Evolutionary conservation across 257 asterid genomes (phyloP).

Genomic region (Fraxinus cuspidata): DNA sequence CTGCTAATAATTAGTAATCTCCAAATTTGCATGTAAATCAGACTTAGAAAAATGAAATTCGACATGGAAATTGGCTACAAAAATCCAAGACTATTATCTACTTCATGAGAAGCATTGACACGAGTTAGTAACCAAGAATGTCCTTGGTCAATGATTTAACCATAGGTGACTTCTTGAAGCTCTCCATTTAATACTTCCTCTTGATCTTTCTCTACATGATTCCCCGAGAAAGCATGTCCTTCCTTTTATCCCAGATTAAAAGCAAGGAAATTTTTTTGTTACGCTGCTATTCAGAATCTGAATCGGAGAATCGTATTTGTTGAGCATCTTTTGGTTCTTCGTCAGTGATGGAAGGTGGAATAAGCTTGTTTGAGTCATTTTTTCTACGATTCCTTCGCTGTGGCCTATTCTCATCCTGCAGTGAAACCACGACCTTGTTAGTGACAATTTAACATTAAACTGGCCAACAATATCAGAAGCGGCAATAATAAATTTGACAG

Average conservation of each 20-base stretch:
- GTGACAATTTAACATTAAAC: neutral
- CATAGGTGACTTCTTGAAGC: conserved; percentile 4
- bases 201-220: neutral
- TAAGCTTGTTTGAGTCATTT: conserved; percentile 43
- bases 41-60: neutral
- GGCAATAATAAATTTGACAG: neutral
- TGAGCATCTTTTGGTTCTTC: conserved; percentile 61
- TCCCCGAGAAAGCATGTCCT: neutral
- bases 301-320: conserved; percentile 60
- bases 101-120: neutral
- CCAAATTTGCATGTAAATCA: neutral
- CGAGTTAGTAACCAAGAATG: neutral
- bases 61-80: neutral
- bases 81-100: neutral
- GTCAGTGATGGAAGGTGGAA: conserved; percentile 80
- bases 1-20: neutral
- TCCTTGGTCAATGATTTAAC: neutral
- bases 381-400: conserved; percentile 43
- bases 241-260: neutral
- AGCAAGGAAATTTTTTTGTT: neutral
- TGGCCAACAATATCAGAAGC: neutral
- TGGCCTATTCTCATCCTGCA: conserved; percentile 52
- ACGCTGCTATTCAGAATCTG: conserved; percentile 60
- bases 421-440: neutral
- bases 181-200: neutral